These are phyloP conservation scores for Aspergillus kassunensis DNA, from an alignment of 495 filamentous ascomycete genomes.

Conservation along the genomic window DNA sequence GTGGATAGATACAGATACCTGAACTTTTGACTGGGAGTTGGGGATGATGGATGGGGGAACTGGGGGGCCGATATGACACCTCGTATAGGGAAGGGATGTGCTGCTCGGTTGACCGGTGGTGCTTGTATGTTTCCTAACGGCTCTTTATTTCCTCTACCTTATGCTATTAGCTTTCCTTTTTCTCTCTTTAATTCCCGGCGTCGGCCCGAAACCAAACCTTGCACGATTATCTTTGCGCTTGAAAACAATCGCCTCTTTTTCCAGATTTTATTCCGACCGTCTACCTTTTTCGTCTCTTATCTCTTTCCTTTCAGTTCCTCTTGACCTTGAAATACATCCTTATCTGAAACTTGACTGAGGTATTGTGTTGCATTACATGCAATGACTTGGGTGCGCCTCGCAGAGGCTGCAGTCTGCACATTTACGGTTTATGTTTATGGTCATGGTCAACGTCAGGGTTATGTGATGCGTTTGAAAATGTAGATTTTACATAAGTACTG, in stretches of 20 bases:
- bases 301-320: conserved; percentile 1
- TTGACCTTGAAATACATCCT: not conserved
- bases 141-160: conserved; percentile 39
- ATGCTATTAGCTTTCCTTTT: conserved; percentile 46
- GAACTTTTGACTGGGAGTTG: conserved; percentile 42
- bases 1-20: conserved; percentile 43
- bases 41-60: conserved; percentile 39
- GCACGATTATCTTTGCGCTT: conserved; percentile 25
- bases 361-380: conserved; percentile 6
- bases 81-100: conserved; percentile 27
- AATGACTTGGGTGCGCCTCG: not conserved
- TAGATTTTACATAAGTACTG: too few relatives aligned
- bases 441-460: too few relatives aligned
- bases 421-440: too few relatives aligned
- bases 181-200: conserved; percentile 38
- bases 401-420: too few relatives aligned
- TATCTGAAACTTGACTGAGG: not conserved
- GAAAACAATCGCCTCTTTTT: conserved; percentile 26
- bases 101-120: conserved; percentile 33
- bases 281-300: conserved; percentile 8
- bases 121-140: conserved; percentile 39
- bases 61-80: conserved; percentile 30
- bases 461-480: too few relatives aligned
- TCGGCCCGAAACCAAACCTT: too few relatives aligned
- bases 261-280: not conserved